Base-by-base conservation (phyloP, 2,329 filamentous ascomycete species). In the Xylariaceae sp. region DNA sequence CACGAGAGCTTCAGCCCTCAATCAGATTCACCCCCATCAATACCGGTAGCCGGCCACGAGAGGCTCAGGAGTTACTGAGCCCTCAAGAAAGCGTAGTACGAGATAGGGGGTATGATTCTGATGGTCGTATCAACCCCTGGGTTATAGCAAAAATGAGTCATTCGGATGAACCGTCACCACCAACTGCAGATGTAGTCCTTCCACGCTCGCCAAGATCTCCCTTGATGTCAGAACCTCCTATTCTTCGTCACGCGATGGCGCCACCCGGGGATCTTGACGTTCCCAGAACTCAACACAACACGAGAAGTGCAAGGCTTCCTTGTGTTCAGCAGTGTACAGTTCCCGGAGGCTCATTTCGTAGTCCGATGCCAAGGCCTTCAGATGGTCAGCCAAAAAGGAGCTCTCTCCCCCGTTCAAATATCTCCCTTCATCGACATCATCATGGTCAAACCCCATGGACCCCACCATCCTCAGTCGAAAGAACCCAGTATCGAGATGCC, bases 61-160 rank as follows among this genome's bases (percentile, higher is more conserved):
- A 3, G 13, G 13, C 15, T 10, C 47, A 9, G 37, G 8, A 34
- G 4, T 3, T 53, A 34, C 15, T 3, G 3, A 15, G 17, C 39
- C 30, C 58, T 15, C 37, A 37, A 15, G 37, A 45, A 18, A 37
- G 30, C 23, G 23, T 2, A 37, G 56, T 15, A 17, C 23, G 37
- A 10, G 37, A 13, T 11, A 15, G 30, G 44, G 44, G 39, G 35
- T 18, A 15, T 45, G 53, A 34, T 18, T 5, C 8, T 4, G 37
- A 34, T 13, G 51, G 51, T 54, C 66, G 55, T 8, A 61, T 76
- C 4, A 76, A 77, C 57, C 75, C 75, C 18, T 77, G 74, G 74
- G 61, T 70, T 5, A 75, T 76, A 62, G 73, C 75, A 34, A 76
- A 74, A 60, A 68, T 74, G 66, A 72, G 65, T 39, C 64, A 68